Conservation (phyloP, 2,329 filamentous ascomycete genomes). For the Talaromyces islandicus region DNA sequence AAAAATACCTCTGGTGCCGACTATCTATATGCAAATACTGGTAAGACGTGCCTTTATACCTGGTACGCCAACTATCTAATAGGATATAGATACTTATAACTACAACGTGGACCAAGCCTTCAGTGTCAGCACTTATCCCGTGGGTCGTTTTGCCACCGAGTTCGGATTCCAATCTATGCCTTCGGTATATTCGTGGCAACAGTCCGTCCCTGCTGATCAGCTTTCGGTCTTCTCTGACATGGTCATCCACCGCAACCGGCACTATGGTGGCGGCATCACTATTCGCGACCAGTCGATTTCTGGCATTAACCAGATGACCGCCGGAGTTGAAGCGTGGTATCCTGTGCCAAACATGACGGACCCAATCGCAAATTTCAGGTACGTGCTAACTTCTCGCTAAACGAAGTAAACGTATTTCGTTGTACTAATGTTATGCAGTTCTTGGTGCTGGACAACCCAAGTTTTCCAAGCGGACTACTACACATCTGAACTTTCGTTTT, state of each 20-base stretch:
- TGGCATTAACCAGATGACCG: background rate
- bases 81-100: background rate
- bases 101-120: background rate
- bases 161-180: conserved; percentile 72
- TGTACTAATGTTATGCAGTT: background rate
- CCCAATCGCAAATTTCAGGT: background rate
- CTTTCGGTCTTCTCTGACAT: conserved; percentile 1
- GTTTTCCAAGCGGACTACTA: background rate
- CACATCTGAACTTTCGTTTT: background rate
- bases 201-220: background rate
- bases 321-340: background rate
- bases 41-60: background rate
- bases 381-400: background rate
- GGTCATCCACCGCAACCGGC: background rate
- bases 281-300: background rate
- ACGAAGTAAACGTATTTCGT: background rate
- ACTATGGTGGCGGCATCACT: background rate
- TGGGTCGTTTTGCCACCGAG: conserved; percentile 68
- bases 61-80: background rate
- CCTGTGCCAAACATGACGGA: background rate
- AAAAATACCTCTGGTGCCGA: background rate
- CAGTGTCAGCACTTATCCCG: background rate
- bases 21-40: background rate
- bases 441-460: conserved; percentile 1
- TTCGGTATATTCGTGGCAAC: background rate